A percentile compares a stretch with the other conserved stretches of the same genome.
phyloP scores from a whole-genome alignment of 306 rosid species.

The Cucurbita moschata region DNA sequence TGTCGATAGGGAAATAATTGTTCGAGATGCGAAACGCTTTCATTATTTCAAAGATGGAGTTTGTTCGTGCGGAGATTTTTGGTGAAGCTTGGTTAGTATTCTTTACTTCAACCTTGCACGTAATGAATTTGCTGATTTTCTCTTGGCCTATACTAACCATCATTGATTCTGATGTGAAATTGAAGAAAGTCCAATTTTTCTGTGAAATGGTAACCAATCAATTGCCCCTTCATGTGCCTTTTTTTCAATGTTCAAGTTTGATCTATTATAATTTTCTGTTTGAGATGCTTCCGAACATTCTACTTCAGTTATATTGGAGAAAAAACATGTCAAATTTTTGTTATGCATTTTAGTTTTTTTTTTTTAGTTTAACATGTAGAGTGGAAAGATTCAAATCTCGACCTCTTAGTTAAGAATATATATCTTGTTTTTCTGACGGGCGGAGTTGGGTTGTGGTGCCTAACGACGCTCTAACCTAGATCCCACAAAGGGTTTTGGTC shows the following conservation, averaged over 20 bases:
- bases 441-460: too few species aligned
- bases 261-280: background rate
- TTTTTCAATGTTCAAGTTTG: background rate
- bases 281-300: background rate
- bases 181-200: background rate
- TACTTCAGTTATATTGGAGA: background rate
- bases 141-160: background rate
- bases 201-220: background rate
- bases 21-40: conserved; percentile 8
- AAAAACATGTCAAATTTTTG: background rate
- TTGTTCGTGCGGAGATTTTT: conserved; percentile 8
- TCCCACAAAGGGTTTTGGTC: too few species aligned
- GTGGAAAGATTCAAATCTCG: too few species aligned
- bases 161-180: background rate
- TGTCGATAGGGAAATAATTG: conserved; percentile 4
- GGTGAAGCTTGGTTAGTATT: conserved; percentile 7
- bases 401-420: too few species aligned
- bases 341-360: too few species aligned
- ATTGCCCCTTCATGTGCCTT: background rate
- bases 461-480: too few species aligned
- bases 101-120: background rate
- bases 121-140: background rate
- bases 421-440: too few species aligned
- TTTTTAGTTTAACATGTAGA: too few species aligned
- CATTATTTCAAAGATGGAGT: conserved; percentile 6